phyloP scores from a whole-genome alignment of 139 green algal genomes.

The Pseudopediastrum boryanum region DNA sequence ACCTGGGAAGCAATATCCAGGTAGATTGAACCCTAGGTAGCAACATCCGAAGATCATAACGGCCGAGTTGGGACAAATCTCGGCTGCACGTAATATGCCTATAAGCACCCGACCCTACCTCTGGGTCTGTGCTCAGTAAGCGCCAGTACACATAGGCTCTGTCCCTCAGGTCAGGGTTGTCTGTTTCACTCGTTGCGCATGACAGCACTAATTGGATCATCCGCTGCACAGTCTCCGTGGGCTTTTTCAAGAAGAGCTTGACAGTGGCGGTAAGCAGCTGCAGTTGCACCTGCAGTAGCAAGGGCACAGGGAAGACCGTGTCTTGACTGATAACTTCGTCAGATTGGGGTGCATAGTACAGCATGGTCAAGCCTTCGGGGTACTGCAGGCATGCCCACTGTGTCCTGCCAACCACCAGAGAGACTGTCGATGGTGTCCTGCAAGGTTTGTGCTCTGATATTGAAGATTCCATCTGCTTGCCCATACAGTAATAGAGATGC shows the following conservation, averaged over 20 bases:
- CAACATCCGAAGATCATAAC: too few species aligned
- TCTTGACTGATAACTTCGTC: too few species aligned
- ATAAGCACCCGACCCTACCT: slow-evolving; percentile 58
- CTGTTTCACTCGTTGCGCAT: slow-evolving; percentile 91
- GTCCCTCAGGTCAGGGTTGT: slow-evolving; percentile 98
- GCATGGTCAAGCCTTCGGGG: too few species aligned
- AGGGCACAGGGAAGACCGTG: not conserved
- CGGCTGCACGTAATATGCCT: not conserved
- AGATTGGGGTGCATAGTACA: too few species aligned
- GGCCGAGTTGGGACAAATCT: not conserved
- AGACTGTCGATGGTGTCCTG: too few species aligned
- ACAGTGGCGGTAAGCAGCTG: slow-evolving; percentile 97
- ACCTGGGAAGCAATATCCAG: too few species aligned
- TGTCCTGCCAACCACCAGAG: too few species aligned
- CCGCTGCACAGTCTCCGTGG: slow-evolving; percentile 84
- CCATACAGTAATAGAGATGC: too few species aligned
- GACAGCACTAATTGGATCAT: slow-evolving; percentile 95
- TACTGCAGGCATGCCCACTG: too few species aligned
- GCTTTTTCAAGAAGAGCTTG: slow-evolving; percentile 99
- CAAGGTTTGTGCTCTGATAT: too few species aligned
- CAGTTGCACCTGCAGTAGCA: slow-evolving; percentile 88
- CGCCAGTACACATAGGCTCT: slow-evolving; percentile 99
- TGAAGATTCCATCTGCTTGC: too few species aligned
- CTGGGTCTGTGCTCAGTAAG: slow-evolving; percentile 94
- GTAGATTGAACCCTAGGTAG: too few species aligned